Base-by-base conservation (phyloP, 768 basidiomycete species). In the Tylopilus plumbeoviolaceoides region DNA sequence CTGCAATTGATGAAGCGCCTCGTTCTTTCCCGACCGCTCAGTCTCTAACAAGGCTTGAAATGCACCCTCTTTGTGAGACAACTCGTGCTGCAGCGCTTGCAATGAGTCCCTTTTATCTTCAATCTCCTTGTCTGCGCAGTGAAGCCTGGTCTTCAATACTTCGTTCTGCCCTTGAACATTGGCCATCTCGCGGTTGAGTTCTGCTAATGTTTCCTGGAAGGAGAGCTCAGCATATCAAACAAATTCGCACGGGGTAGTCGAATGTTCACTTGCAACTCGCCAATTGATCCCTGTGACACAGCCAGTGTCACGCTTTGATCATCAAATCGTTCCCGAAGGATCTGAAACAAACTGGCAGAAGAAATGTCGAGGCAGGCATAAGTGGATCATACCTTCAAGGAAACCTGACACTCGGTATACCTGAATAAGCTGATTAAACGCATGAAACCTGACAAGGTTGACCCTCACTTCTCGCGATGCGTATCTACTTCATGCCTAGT, bases 271-370 rank as follows among this genome's bases (percentile, higher is more conserved):
- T 80, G 82, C 12, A 79, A 56, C 59, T 84, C 80, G 2, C 74
- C 79, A 18, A 75, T 64, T 6, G 77, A 71, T 54, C 85, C 83
- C 58, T 80, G 82, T 7, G 79, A 75, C 21, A 83, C 64, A 23
- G 75, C 73, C 44, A 83, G 65, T 2, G 80, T 78, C 7, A 79
- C 68, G 1, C 74, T 64, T 56, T 84, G 83, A 15, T 81, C 76
- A 12, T 86, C 83, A 48, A 79, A 80, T 23, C 82, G 76, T 49
- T 86, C 82, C 60, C 85, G 78, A 15, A 83, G 69, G 35, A 74
- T 65, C 76, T 81, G 54, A 42, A 33, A 28, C 2, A n/a, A 23
- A 12, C 3, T 54, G 39, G 28, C 9, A 51, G 51, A 28, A 18
- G 44, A 48, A 18, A 40, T n/a, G 1, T 30, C 10, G 18, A 7